phyloP scores from a whole-genome alignment of 2,329 filamentous ascomycete genomes.

The Pyrenochaeta sp. region DNA sequence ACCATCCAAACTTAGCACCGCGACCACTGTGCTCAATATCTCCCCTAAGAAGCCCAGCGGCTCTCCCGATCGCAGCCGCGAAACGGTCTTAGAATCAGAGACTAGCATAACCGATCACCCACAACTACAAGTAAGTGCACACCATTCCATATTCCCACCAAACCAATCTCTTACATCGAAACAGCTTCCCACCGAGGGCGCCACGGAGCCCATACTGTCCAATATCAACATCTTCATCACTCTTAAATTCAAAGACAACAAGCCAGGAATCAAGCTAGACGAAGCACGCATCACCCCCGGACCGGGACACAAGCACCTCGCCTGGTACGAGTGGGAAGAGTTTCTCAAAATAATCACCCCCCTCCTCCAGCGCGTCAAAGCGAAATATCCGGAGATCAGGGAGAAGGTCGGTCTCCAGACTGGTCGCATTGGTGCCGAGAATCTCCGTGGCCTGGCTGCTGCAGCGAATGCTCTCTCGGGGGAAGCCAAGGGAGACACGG shows the following conservation, averaged over 20 bases:
- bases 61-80: not conserved
- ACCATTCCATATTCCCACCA: not conserved
- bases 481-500: conserved; percentile 1
- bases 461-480: conserved; percentile 40
- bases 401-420: not conserved
- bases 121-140: conserved; percentile 3
- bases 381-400: conserved; percentile 20
- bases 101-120: not conserved
- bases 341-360: conserved; percentile 22
- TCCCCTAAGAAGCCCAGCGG: not conserved
- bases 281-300: conserved; percentile 27
- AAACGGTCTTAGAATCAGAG: not conserved
- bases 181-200: conserved; percentile 11
- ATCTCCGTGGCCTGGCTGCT: conserved; percentile 39
- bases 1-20: conserved; percentile 1
- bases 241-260: conserved; percentile 47
- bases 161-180: no score
- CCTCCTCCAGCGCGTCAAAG: conserved; percentile 18
- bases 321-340: conserved; percentile 27
- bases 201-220: conserved; percentile 20
- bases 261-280: conserved; percentile 60
- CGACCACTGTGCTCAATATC: not conserved
- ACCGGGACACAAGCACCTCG: conserved; percentile 14
- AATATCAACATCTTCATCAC: conserved; percentile 71
- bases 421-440: conserved; percentile 21